Conservation (phyloP, 371 early-diverging fungal genomes). For the Mycotypha africana region DNA sequence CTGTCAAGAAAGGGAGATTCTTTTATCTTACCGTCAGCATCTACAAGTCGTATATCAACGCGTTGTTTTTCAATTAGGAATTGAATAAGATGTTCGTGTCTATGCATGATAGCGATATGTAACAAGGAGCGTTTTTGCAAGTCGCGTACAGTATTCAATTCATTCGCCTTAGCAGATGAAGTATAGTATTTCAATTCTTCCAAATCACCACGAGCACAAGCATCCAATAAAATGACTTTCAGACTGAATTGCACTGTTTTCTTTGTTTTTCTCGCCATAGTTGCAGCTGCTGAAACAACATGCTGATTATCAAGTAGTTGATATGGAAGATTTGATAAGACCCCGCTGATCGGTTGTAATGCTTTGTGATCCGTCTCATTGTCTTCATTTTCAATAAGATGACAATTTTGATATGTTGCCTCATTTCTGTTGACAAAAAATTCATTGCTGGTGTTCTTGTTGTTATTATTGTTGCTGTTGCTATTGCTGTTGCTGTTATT, state of each 20-base stretch:
- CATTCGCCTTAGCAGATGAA: neutral
- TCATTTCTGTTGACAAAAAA: too few relatives aligned
- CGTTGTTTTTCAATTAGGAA: slow-evolving; percentile 11
- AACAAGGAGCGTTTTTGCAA: slow-evolving; percentile 17
- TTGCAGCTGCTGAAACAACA: slow-evolving; percentile 14
- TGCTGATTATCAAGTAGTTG: slow-evolving; percentile 19
- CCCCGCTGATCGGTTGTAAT: neutral
- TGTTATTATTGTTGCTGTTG: too few relatives aligned
- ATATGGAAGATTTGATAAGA: slow-evolving; percentile 13
- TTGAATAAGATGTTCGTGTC: slow-evolving; percentile 25
- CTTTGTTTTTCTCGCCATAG: slow-evolving; percentile 15
- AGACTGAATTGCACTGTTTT: slow-evolving; percentile 36
- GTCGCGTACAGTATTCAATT: slow-evolving; percentile 8
- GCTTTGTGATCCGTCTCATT: neutral
- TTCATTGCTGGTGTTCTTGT: too few relatives aligned
- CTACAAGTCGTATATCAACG: slow-evolving; percentile 30
- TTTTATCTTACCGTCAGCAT: slow-evolving; percentile 30
- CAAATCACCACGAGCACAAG: slow-evolving; percentile 34
- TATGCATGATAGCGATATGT: slow-evolving; percentile 35
- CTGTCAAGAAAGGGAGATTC: neutral
- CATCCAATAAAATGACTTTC: slow-evolving; percentile 30
- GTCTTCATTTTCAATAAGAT: neutral
- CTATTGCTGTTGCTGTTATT: too few relatives aligned
- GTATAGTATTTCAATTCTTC: slow-evolving; percentile 11
- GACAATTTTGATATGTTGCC: too few relatives aligned